Percentiles rank a stretch among this genome's conserved stretches.
phyloP scores from a whole-genome alignment of 371 early-diverging fungal species.

The Mucor velutinosus region DNA sequence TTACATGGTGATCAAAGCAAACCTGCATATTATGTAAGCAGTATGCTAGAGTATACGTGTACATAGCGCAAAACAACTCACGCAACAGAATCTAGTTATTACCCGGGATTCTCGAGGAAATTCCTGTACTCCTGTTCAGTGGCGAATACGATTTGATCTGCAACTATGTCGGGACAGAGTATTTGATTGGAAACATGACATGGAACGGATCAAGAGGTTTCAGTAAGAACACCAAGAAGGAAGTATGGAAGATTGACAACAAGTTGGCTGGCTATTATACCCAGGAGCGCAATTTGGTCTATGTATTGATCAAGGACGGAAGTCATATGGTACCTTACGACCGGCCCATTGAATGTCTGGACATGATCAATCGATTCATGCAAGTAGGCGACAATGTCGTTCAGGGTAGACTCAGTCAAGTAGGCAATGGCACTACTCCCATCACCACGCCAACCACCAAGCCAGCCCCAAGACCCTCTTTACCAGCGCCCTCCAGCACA shows the following conservation, averaged over 20 bases:
- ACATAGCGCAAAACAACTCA: background rate
- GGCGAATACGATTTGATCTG: constrained; percentile 87
- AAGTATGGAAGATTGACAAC: constrained; percentile 64
- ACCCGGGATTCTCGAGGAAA: constrained; percentile 59
- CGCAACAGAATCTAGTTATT: constrained; percentile 23
- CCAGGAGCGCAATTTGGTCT: constrained; percentile 69
- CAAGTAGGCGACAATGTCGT: constrained; percentile 50
- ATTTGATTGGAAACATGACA: constrained; percentile 67
- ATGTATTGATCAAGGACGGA: constrained; percentile 67
- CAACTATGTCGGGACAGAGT: constrained; percentile 73
- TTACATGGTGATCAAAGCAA: constrained; percentile 50
- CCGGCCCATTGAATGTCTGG: constrained; percentile 61
- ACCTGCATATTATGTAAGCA: constrained; percentile 50
- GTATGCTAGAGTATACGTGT: background rate
- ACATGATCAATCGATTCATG: constrained; percentile 79
- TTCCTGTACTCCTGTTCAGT: constrained; percentile 65
- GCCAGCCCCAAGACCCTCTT: background rate
- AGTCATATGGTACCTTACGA: constrained; percentile 88
- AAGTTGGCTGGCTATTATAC: constrained; percentile 58
- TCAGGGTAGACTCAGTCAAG: constrained; percentile 33
- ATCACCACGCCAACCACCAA: background rate
- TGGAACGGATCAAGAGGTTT: constrained; percentile 79
- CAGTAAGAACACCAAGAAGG: constrained; percentile 26
- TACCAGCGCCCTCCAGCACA: background rate
- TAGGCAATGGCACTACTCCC: constrained; percentile 16